A percentile compares a stretch with the other conserved stretches of the same genome.
Conservation (phyloP, 1,284 basidiomycete genomes). For the Rhizoctonia solani region DNA sequence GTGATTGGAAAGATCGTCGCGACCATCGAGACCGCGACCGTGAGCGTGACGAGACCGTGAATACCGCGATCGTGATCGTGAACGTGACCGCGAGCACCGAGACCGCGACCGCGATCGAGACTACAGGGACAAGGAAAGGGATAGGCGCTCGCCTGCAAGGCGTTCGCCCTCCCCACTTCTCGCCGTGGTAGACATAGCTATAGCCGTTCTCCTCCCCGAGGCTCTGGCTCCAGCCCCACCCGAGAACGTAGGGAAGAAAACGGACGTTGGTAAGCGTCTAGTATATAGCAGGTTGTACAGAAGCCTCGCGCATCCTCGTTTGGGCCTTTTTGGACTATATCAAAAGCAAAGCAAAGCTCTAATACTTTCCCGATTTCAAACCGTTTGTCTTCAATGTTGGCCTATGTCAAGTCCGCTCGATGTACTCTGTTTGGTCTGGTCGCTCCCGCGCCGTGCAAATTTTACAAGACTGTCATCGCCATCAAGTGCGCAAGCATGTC, state of each 20-base stretch:
- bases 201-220: slow-evolving; percentile 72
- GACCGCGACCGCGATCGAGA: slow-evolving; percentile 49
- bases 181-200: slow-evolving; percentile 62
- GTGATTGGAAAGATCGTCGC: slow-evolving; percentile 55
- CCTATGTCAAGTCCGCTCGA: slow-evolving; percentile 33
- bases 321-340: slow-evolving; percentile 26
- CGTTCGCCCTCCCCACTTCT: slow-evolving; percentile 46
- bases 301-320: neutral
- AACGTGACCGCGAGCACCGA: slow-evolving; percentile 70
- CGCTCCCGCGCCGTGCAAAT: slow-evolving; percentile 22
- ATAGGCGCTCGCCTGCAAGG: slow-evolving; percentile 74
- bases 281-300: neutral
- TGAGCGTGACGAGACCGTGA: no score
- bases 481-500: slow-evolving; percentile 18
- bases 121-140: slow-evolving; percentile 52
- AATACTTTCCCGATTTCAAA: slow-evolving; percentile 26
- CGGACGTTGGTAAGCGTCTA: slow-evolving; percentile 14
- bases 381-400: slow-evolving; percentile 28
- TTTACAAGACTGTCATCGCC: slow-evolving; percentile 32
- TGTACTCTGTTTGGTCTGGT: slow-evolving; percentile 29
- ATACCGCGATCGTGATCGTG: slow-evolving; percentile 70
- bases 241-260: slow-evolving; percentile 13
- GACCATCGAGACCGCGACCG: slow-evolving; percentile 64
- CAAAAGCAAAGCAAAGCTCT: slow-evolving; percentile 27
- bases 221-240: slow-evolving; percentile 43